Conservation (phyloP, 2,329 filamentous ascomycete genomes). For the Fusarium austroafricanum region DNA sequence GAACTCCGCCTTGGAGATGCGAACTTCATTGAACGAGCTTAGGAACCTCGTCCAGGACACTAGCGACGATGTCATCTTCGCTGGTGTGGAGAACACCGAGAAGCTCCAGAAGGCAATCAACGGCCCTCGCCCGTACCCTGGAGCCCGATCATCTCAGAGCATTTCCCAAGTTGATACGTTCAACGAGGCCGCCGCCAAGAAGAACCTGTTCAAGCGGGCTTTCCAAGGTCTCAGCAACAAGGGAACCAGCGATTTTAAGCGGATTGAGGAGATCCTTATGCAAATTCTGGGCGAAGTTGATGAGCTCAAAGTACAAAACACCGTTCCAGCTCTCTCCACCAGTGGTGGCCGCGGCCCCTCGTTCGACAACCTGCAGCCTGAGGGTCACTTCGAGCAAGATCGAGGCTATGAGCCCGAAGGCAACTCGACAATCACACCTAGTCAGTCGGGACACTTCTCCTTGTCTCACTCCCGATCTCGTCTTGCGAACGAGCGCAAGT, state of each 20-base stretch:
- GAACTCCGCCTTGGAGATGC: constrained; percentile 94
- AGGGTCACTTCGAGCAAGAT: constrained; percentile 74
- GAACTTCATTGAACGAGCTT: constrained; percentile 94
- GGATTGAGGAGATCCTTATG: constrained; percentile 92
- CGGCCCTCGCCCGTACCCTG: constrained; percentile 86
- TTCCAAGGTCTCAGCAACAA: constrained; percentile 90
- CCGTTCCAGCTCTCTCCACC: constrained; percentile 52
- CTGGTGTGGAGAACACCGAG: constrained; percentile 88
- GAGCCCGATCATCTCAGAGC: constrained; percentile 70
- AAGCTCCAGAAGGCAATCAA: constrained; percentile 84
- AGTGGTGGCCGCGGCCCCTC: constrained; percentile 68
- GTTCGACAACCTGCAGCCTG: constrained; percentile 74
- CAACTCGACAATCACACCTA: constrained; percentile 74
- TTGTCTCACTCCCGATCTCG: constrained; percentile 64
- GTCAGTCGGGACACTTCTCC: constrained; percentile 81
- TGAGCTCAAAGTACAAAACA: constrained; percentile 74
- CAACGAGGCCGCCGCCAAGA: constrained; percentile 76
- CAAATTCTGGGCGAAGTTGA: constrained; percentile 94
- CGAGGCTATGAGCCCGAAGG: constrained; percentile 87
- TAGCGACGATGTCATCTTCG: constrained; percentile 84
- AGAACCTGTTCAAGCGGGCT: constrained; percentile 94
- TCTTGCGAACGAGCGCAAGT: constrained; percentile 64
- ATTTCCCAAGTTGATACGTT: constrained; percentile 65
- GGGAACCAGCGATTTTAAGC: constrained; percentile 85
- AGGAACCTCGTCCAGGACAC: constrained; percentile 92